Evolutionary conservation across 805 yeast genomes (phyloP), one percentile per base, ranked within the genome.

Genomic region (Nakazawaea anatomiae): DNA sequence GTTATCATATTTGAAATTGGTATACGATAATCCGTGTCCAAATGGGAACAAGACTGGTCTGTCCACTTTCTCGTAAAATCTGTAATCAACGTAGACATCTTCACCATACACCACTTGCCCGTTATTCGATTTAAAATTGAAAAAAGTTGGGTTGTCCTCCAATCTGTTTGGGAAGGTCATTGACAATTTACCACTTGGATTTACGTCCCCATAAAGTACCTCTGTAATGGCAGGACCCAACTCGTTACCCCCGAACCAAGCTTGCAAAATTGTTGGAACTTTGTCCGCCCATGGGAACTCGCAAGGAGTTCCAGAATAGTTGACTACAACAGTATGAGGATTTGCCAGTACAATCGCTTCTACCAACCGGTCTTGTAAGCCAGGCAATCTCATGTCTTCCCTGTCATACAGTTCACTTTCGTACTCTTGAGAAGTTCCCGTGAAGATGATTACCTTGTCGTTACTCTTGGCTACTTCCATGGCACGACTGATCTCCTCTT

Each of bases 401-500:
- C 86, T 68, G 60, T 82, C 87, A 55, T 67, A 73, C 39, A 85
- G 83, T 61, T 82, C 87, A 31, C 78, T 65, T 61, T 82, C 87
- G 74, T 79, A 80, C 41, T 79, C 85, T 32, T 65, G 65, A 54
- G 76, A 72, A 52, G 79, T 67, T 32, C 87, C 87, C 48, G 76
- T 66, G 48, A 71, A 62, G 44, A 82, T 56, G 18, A 81, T 62
- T 18, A 79, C 84, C 59, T 78, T 79, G 55, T 82, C 86, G 25
- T 64, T 80, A 1, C 58, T 39, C 55, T 70, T 68, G 40, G 87
- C 87, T 36, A 75, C 52, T 11, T 65, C 73, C n/a, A 69, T 77
- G 8, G 87, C 85, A 28, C 62, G 58, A 1, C 50, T 45, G 40
- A 76, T 68, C 54, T 66, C 71, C 32, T 56, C 64, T 14, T 63